A percentile compares a stretch with the other conserved stretches of the same genome.
Conservation (phyloP, 2,329 filamentous ascomycete genomes). For the Mycogone perniciosa region DNA sequence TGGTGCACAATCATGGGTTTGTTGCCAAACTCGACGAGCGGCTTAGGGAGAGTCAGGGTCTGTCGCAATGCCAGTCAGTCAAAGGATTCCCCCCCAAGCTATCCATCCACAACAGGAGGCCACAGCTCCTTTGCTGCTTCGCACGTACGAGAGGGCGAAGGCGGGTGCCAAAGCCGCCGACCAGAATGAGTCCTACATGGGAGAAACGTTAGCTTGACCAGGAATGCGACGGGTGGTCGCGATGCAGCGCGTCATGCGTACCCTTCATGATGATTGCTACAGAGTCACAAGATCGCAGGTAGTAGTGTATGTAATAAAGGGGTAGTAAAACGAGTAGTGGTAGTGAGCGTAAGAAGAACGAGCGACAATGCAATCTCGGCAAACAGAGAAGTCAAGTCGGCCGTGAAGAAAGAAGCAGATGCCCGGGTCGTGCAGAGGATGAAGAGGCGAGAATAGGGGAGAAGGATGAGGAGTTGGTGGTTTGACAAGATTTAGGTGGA, state of each 20-base stretch:
- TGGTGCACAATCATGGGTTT: slow-evolving; percentile 99
- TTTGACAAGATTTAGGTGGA: no score
- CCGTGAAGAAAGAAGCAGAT: neutral
- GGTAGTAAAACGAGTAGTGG: slow-evolving; percentile 3
- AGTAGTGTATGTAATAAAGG: neutral
- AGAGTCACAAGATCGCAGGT: slow-evolving; percentile 6
- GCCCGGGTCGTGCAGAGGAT: neutral
- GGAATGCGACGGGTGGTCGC: neutral
- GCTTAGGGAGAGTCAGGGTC: slow-evolving; percentile 96
- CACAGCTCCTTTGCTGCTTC: slow-evolving; percentile 7
- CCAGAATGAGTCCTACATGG: slow-evolving; percentile 82
- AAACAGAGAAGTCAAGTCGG: slow-evolving; percentile 2
- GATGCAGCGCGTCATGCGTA: slow-evolving; percentile 15
- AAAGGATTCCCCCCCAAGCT: neutral
- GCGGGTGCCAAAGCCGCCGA: slow-evolving; percentile 97
- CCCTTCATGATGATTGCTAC: slow-evolving; percentile 30
- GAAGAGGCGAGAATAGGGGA: slow-evolving; percentile 2
- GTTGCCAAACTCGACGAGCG: slow-evolving; percentile 96
- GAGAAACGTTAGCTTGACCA: slow-evolving; percentile 16
- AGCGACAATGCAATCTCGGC: slow-evolving; percentile 12
- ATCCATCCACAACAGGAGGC: slow-evolving; percentile 3
- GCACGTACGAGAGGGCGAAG: slow-evolving; percentile 81
- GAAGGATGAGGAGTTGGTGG: neutral
- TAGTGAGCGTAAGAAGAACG: slow-evolving; percentile 14
- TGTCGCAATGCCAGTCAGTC: slow-evolving; percentile 33